Percentiles rank a stretch among this genome's conserved stretches.
phyloP scores from a whole-genome alignment of 306 rosid genomes.

The Hippophae tibetana region DNA sequence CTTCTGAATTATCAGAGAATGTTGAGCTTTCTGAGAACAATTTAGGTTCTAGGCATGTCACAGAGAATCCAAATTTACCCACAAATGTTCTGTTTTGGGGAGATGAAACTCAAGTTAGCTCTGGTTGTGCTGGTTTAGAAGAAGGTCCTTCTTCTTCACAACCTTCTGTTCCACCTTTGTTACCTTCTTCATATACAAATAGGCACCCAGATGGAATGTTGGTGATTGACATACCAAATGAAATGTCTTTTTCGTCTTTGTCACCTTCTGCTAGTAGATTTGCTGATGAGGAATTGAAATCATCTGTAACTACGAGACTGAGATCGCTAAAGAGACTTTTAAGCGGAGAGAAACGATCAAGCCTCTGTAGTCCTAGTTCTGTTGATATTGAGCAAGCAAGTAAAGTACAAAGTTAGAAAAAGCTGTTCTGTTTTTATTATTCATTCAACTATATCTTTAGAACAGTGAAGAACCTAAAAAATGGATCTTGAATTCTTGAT shows the following conservation, averaged over 20 bases:
- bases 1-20: slow-evolving; percentile 6
- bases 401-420: slow-evolving; percentile 33
- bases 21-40: slow-evolving; percentile 23
- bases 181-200: slow-evolving; percentile 28
- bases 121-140: slow-evolving; percentile 43
- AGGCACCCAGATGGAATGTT: slow-evolving; percentile 37
- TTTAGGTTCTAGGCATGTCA: slow-evolving; percentile 20
- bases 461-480: no score
- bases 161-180: slow-evolving; percentile 25
- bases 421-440: neutral
- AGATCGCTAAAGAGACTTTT: slow-evolving; percentile 77
- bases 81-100: slow-evolving; percentile 91
- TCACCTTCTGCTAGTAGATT: slow-evolving; percentile 39
- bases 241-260: slow-evolving; percentile 26
- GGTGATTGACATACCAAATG: slow-evolving; percentile 67
- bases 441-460: no score
- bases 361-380: slow-evolving; percentile 52
- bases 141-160: slow-evolving; percentile 35
- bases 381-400: slow-evolving; percentile 46
- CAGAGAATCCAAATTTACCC: slow-evolving; percentile 65
- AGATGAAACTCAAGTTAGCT: slow-evolving; percentile 47
- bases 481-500: no score
- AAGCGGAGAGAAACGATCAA: slow-evolving; percentile 65
- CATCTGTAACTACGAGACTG: slow-evolving; percentile 55
- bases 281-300: slow-evolving; percentile 63